Conservation (phyloP, 2,329 filamentous ascomycete genomes). For the Exophiala phaeomuriformis region DNA sequence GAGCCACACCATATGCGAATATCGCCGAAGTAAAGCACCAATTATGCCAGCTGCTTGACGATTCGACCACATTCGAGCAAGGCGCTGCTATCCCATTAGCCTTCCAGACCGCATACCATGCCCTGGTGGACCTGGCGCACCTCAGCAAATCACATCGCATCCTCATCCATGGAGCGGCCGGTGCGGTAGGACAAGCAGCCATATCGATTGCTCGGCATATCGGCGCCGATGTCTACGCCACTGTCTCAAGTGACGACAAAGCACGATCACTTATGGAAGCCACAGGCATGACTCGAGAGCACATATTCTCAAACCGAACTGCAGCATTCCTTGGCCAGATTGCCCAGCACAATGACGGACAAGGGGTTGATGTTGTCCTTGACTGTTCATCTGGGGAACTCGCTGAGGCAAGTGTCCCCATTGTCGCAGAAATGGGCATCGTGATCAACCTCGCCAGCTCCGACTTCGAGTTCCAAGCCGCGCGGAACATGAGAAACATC, state of each 20-base stretch:
- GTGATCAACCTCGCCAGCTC: background rate
- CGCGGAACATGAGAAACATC: background rate
- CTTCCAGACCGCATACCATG: slow-evolving; percentile 29
- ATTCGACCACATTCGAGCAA: slow-evolving; percentile 17
- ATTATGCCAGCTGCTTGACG: background rate
- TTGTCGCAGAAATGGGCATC: background rate
- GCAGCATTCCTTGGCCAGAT: slow-evolving; percentile 26
- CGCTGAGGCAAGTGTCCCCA: background rate
- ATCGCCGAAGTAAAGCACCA: background rate
- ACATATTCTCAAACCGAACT: slow-evolving; percentile 32
- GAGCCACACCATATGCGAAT: background rate
- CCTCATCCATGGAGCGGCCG: slow-evolving; percentile 25
- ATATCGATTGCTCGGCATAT: slow-evolving; percentile 27
- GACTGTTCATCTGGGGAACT: slow-evolving; percentile 12
- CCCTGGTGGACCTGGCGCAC: slow-evolving; percentile 27
- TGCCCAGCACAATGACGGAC: slow-evolving; percentile 26
- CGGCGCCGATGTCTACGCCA: slow-evolving; percentile 25
- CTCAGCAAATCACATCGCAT: slow-evolving; percentile 21
- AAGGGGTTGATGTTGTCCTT: slow-evolving; percentile 33
- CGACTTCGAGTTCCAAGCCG: background rate
- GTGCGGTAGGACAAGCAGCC: slow-evolving; percentile 24
- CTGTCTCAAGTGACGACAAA: slow-evolving; percentile 23
- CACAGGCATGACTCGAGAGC: slow-evolving; percentile 25
- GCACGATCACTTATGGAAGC: slow-evolving; percentile 21
- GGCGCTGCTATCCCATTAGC: slow-evolving; percentile 28